Base-by-base conservation (phyloP, 257 asterid species). In the Lantana camara region DNA sequence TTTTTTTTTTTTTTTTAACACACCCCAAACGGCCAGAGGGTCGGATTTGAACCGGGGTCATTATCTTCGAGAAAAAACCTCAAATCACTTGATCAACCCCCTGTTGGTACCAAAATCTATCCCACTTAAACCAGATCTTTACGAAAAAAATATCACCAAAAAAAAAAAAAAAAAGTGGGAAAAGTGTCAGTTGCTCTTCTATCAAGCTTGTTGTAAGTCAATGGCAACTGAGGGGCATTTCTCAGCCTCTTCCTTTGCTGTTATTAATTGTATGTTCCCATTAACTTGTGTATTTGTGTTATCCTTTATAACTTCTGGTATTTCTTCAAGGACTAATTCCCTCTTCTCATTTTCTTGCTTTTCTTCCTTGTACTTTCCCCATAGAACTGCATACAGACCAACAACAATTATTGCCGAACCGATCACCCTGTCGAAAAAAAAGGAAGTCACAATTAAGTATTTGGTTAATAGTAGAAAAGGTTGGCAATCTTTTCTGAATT, bases 321-420 rank as follows among this genome's bases (percentile, higher is more conserved):
- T 69, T 47, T 80, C 70, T 29, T 47, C 40, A 4, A 4, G 38
- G 11, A 78, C n/a, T n/a, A n/a, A 67, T 17, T 20, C 54, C 42
- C 40, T 57, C 47, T 38, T 62, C 10, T 34, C 45, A 0, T 60
- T 78, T 0, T 59, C 35, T 63, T 79, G 79, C 16, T 75, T 34
- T n/a, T 75, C 90, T 73, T 83, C 90, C 72, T 70, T 81, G 78
- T 76, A 76, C 75, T 84, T 84, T 0, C 85, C 90, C 90, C 90
- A 83, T 9, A 83, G 52, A 30, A 83, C 90, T 0, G 83, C 34
- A 64, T 83, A 80, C n/a, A 83, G 80, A 16, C 90, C 90, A n/a
- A 73, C 52, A 3, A 83, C 90, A 0, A 83, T 83, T 24, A 83
- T 73, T 1, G 23, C 62, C n/a, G 84, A 67, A 2, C 90, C 90